These are phyloP conservation scores for Arthrinium phaeospermum DNA, from an alignment of 2,329 filamentous ascomycete genomes.

Conservation along the genomic window DNA sequence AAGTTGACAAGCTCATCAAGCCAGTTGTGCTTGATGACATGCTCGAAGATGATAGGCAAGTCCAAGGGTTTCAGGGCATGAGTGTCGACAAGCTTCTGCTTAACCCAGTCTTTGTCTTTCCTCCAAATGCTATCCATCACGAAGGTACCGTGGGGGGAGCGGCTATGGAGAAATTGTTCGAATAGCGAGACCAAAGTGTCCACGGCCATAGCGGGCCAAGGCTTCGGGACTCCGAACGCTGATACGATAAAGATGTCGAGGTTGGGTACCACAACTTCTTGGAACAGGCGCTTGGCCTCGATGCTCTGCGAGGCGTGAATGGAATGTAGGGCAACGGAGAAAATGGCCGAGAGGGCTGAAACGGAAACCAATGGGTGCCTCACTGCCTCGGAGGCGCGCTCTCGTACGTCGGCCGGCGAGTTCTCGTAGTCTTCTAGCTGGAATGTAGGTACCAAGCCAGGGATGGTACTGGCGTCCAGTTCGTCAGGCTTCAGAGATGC, in stretches of 20 bases:
- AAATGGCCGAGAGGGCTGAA: constrained; percentile 76
- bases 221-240: constrained; percentile 76
- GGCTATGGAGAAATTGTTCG: constrained; percentile 81
- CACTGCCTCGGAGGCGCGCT: constrained; percentile 66
- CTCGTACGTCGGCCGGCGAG: constrained; percentile 54
- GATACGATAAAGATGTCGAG: constrained; percentile 81
- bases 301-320: constrained; percentile 65
- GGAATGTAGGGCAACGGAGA: constrained; percentile 68
- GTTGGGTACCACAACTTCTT: constrained; percentile 73
- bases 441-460: constrained; percentile 80
- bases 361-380: constrained; percentile 89
- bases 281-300: constrained; percentile 69
- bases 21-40: constrained; percentile 83
- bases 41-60: constrained; percentile 74
- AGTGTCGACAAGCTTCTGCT: constrained; percentile 76
- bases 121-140: constrained; percentile 92
- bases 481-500: constrained; percentile 76
- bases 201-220: constrained; percentile 76
- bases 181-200: constrained; percentile 81
- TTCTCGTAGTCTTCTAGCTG: constrained; percentile 62
- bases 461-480: constrained; percentile 84
- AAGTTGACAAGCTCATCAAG: constrained; percentile 79
- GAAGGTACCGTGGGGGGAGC: constrained; percentile 80
- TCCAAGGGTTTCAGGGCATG: constrained; percentile 74
- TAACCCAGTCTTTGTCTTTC: constrained; percentile 87